Evolutionary conservation across 2,329 filamentous ascomycete genomes (phyloP).

Genomic region (Decorospora gaudefroyi): DNA sequence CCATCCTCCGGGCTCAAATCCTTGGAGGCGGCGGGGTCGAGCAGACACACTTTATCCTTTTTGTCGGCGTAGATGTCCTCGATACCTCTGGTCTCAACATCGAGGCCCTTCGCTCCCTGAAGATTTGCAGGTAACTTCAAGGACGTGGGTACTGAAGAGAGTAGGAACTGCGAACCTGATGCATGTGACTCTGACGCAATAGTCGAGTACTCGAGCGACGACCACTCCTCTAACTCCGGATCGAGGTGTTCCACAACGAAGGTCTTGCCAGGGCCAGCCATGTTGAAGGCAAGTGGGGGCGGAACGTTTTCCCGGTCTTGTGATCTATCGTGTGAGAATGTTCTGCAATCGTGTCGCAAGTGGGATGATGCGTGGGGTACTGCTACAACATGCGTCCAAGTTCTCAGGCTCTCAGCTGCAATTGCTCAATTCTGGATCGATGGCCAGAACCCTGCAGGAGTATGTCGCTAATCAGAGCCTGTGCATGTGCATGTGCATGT

Average conservation of each 20-base stretch:
- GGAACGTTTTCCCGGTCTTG: slow-evolving; percentile 21
- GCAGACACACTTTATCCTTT: slow-evolving; percentile 79
- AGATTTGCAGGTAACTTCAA: slow-evolving; percentile 66
- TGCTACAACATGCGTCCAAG: slow-evolving; percentile 2
- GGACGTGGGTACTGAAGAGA: slow-evolving; percentile 75
- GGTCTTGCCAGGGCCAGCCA: slow-evolving; percentile 60
- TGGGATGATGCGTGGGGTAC: slow-evolving; percentile 1
- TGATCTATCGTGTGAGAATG: slow-evolving; percentile 9
- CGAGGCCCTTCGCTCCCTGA: slow-evolving; percentile 64
- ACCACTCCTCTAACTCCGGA: slow-evolving; percentile 91
- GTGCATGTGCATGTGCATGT: no score
- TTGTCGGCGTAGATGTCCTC: slow-evolving; percentile 76
- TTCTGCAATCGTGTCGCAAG: slow-evolving; percentile 9
- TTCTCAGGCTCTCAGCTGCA: background rate
- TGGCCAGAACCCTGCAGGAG: slow-evolving; percentile 33
- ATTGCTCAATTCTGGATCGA: slow-evolving; percentile 17
- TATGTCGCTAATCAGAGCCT: slow-evolving; percentile 28
- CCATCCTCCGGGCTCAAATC: slow-evolving; percentile 85
- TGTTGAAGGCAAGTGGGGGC: slow-evolving; percentile 21
- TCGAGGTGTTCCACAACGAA: slow-evolving; percentile 98
- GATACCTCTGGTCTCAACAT: slow-evolving; percentile 74
- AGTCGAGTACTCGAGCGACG: slow-evolving; percentile 84
- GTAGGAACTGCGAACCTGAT: slow-evolving; percentile 70
- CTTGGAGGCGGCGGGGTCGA: slow-evolving; percentile 81
- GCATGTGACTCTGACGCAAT: slow-evolving; percentile 81